Evolutionary conservation across 169 alveolate species (phyloP).

Genomic region (Hepatocystis sp.): DNA sequence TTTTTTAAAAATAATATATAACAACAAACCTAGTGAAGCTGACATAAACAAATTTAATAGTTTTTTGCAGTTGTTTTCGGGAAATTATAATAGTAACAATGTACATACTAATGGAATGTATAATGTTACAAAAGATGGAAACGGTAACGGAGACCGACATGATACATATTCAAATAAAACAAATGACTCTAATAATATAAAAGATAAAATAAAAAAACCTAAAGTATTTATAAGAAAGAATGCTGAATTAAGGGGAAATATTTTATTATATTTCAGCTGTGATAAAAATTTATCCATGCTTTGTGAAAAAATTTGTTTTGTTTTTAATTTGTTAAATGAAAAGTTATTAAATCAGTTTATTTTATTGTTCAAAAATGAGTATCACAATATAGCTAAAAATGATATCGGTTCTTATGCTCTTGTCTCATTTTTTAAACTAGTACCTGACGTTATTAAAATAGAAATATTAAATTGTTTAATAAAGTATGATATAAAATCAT

Average conservation of each 20-base stretch:
- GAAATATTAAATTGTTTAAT: constrained; percentile 33
- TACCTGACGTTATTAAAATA: constrained; percentile 35
- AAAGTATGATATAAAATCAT: constrained; percentile 28
- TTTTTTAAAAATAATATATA: constrained; percentile 37
- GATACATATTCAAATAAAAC: neutral
- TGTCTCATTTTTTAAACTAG: constrained; percentile 63
- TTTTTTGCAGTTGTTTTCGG: constrained; percentile 5
- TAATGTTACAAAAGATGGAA: neutral
- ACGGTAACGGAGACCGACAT: neutral
- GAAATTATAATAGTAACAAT: neutral
- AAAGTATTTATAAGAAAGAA: constrained; percentile 40
- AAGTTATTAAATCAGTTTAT: constrained; percentile 35
- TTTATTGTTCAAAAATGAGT: constrained; percentile 39
- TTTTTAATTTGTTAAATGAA: constrained; percentile 58
- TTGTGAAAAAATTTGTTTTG: constrained; percentile 66
- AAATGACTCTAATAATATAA: neutral
- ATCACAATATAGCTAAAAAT: constrained; percentile 44
- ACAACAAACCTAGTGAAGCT: constrained; percentile 25
- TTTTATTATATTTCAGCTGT: constrained; percentile 48
- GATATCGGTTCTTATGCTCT: constrained; percentile 40
- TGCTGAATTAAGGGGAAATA: constrained; percentile 43
- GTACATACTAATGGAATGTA: neutral
- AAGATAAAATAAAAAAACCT: neutral
- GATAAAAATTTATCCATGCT: constrained; percentile 43
- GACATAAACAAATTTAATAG: constrained; percentile 32